phyloP scores from a whole-genome alignment of 1,284 basidiomycete genomes.

The Ceratobasidium theobromae region DNA sequence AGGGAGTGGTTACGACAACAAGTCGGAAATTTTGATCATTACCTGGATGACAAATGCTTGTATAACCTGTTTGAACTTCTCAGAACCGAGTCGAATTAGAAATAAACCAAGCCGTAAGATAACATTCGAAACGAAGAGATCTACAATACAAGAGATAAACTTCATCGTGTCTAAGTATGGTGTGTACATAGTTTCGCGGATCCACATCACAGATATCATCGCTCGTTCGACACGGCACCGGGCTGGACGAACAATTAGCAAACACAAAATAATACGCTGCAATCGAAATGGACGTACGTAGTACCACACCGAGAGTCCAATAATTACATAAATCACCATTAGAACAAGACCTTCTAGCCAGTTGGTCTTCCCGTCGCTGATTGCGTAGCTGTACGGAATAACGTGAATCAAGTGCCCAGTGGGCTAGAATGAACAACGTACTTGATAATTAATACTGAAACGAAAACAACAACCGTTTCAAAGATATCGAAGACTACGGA shows the following conservation, averaged over 20 bases:
- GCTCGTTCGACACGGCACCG: conserved; percentile 20
- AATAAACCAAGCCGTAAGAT: no score
- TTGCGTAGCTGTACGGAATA: conserved; percentile 31
- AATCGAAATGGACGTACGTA: conserved; percentile 17
- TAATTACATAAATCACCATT: conserved; percentile 54
- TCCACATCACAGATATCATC: not conserved
- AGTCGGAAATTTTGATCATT: no score
- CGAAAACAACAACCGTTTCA: conserved; percentile 55
- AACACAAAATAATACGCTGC: not conserved
- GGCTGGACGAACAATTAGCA: not conserved
- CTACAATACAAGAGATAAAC: no score
- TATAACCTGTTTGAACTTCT: no score
- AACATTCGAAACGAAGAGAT: no score
- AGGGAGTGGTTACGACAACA: no score
- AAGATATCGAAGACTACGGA: conserved; percentile 59
- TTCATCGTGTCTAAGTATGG: no score
- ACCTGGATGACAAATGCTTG: no score
- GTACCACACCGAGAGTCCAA: conserved; percentile 31
- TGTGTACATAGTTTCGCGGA: no score
- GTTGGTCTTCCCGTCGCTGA: conserved; percentile 36
- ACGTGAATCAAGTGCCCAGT: conserved; percentile 12
- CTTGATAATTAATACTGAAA: conserved; percentile 48
- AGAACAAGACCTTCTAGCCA: conserved; percentile 58
- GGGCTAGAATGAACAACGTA: not conserved
- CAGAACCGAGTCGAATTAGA: no score